Conservation (phyloP, 2,329 filamentous ascomycete genomes). For the Penicillium aurantiogriseum region DNA sequence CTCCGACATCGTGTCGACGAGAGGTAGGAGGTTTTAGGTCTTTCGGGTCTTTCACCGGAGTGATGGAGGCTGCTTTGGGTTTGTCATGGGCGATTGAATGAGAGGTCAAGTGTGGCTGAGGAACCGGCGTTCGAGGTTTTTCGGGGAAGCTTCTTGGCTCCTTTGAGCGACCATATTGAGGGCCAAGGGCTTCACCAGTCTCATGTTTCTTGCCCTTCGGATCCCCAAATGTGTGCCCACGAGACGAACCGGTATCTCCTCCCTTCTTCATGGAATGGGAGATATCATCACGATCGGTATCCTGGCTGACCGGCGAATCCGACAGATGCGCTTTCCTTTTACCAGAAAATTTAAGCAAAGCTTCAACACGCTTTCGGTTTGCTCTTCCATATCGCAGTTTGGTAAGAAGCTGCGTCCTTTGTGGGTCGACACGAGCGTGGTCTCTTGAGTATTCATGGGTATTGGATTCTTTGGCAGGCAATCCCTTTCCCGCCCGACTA, state of each 20-base stretch:
- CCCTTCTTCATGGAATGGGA: conserved; percentile 18
- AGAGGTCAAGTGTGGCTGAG: conserved; percentile 34
- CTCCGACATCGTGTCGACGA: conserved; percentile 42
- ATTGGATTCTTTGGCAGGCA: conserved; percentile 10
- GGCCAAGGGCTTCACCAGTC: conserved; percentile 26
- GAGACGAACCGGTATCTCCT: conserved; percentile 11
- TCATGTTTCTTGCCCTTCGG: conserved; percentile 24
- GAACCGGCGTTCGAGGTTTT: conserved; percentile 39
- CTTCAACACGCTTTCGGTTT: conserved; percentile 49
- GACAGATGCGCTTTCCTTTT: conserved; percentile 34
- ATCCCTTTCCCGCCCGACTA: conserved; percentile 1
- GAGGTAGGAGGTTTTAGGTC: conserved; percentile 38
- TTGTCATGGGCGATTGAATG: conserved; percentile 29
- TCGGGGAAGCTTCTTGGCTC: conserved; percentile 31
- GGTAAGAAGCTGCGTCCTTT: conserved; percentile 43
- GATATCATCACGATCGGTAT: conserved; percentile 23
- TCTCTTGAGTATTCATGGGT: conserved; percentile 9
- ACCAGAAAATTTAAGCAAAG: conserved; percentile 44
- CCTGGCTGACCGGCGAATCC: conserved; percentile 26
- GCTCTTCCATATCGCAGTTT: conserved; percentile 53
- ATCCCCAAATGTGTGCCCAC: conserved; percentile 15
- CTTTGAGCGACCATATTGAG: conserved; percentile 38
- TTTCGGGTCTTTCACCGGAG: conserved; percentile 47
- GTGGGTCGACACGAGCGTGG: neutral
- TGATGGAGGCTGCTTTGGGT: conserved; percentile 34